These are phyloP conservation scores for Pyrrhoderma noxium DNA, from an alignment of 1,284 basidiomycete genomes.

Conservation along the genomic window DNA sequence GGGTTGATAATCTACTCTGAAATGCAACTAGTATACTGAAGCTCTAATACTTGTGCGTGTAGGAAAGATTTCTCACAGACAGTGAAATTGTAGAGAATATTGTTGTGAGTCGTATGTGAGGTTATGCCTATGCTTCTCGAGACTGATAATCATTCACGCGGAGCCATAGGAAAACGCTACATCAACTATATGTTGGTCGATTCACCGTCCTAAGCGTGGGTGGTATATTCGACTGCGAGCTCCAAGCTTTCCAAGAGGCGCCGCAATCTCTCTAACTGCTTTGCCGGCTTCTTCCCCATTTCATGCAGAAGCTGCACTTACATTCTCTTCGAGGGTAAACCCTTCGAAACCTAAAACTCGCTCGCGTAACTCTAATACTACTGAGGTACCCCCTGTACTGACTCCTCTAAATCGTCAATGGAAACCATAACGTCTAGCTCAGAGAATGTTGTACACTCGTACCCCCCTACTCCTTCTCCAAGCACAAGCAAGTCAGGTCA, in stretches of 20 bases:
- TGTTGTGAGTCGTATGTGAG: conserved; percentile 39
- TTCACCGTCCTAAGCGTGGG: conserved; percentile 67
- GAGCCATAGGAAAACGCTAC: conserved; percentile 52
- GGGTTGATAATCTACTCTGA: neutral
- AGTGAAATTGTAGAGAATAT: conserved; percentile 68
- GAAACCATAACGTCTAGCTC: conserved; percentile 8
- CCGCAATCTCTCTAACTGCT: conserved; percentile 58
- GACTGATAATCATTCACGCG: neutral
- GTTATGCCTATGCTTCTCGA: conserved; percentile 2
- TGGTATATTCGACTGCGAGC: conserved; percentile 74
- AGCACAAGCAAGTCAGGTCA: conserved; percentile 25
- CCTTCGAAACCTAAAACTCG: conserved; percentile 20
- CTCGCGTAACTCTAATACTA: conserved; percentile 28
- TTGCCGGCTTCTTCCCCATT: conserved; percentile 47
- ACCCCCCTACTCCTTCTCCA: conserved; percentile 55
- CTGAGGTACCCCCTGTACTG: conserved; percentile 21
- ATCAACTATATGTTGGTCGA: conserved; percentile 58
- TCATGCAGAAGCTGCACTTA: conserved; percentile 52
- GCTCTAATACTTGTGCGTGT: conserved; percentile 15
- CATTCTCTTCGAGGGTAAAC: conserved; percentile 56
- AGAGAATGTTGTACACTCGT: conserved; percentile 43
- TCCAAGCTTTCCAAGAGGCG: conserved; percentile 54
- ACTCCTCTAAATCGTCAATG: neutral
- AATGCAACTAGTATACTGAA: conserved; percentile 6
- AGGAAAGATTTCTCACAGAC: conserved; percentile 69